These are phyloP conservation scores for Boletus fagicola DNA, from an alignment of 768 basidiomycete species.

Conservation along the genomic window DNA sequence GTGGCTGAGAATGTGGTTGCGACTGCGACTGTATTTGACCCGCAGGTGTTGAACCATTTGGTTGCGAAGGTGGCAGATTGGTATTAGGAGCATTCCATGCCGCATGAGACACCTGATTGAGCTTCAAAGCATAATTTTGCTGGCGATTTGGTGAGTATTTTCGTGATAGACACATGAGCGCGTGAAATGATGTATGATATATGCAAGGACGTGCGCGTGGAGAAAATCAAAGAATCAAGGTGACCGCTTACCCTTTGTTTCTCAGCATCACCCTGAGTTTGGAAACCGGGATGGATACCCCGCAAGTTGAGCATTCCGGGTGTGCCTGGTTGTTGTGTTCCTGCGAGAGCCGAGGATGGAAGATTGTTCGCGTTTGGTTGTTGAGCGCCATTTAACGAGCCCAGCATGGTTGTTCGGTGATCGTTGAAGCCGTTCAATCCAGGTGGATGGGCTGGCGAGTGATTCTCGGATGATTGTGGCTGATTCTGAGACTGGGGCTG, in stretches of 20 bases:
- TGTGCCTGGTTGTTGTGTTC: conserved; percentile 49
- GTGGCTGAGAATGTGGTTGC: conserved; percentile 24
- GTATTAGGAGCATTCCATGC: conserved; percentile 64
- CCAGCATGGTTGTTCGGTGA: conserved; percentile 57
- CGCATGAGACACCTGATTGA: conserved; percentile 58
- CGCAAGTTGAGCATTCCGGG: conserved; percentile 67
- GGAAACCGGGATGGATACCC: conserved; percentile 43
- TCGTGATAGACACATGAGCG: not conserved
- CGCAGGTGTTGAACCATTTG: conserved; percentile 25
- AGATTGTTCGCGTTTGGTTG: conserved; percentile 21
- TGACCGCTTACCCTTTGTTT: conserved; percentile 59
- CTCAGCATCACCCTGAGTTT: conserved; percentile 61
- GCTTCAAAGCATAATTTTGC: conserved; percentile 62
- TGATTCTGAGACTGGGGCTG: conserved; percentile 32
- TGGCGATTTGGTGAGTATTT: conserved; percentile 25
- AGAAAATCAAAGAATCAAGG: not conserved
- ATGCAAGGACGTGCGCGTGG: conserved; percentile 4
- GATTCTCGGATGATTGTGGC: conserved; percentile 33
- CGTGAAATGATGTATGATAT: not conserved
- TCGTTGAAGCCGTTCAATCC: conserved; percentile 67
- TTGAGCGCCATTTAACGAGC: conserved; percentile 40
- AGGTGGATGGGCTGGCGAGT: conserved; percentile 56
- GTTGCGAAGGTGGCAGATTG: conserved; percentile 38
- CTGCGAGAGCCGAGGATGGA: conserved; percentile 35
- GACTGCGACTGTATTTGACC: conserved; percentile 26